Evolutionary conservation across 2,329 filamentous ascomycete species (phyloP).

Genomic region (Colletotrichum sp.): DNA sequence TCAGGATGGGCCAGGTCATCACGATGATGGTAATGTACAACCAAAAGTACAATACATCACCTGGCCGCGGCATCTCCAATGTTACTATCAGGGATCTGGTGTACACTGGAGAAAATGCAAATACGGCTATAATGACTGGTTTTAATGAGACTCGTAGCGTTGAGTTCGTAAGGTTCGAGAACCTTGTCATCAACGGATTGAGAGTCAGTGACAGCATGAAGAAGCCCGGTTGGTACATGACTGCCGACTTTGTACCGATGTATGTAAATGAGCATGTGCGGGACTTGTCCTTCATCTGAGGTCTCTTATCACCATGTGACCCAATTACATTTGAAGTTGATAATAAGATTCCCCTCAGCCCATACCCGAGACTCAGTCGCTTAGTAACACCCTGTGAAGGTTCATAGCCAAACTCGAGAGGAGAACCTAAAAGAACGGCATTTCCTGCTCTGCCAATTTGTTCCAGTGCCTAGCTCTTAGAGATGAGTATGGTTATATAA

Average conservation of each 20-base stretch:
- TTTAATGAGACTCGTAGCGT: slow-evolving; percentile 11
- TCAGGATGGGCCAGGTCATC: slow-evolving; percentile 30
- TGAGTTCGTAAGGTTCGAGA: slow-evolving; percentile 26
- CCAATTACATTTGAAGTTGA: background rate
- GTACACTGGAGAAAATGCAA: slow-evolving; percentile 14
- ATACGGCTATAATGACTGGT: slow-evolving; percentile 23
- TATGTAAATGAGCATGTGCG: slow-evolving; percentile 24
- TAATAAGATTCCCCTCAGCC: background rate
- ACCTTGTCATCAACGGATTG: slow-evolving; percentile 26
- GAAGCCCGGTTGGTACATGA: slow-evolving; percentile 15
- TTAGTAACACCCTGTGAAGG: background rate
- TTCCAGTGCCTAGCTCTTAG: background rate
- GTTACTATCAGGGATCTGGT: slow-evolving; percentile 29
- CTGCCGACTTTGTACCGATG: slow-evolving; percentile 9
- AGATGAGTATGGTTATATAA: background rate
- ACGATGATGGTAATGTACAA: slow-evolving; percentile 36
- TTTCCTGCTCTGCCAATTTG: background rate
- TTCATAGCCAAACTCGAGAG: background rate
- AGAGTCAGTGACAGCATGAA: slow-evolving; percentile 23
- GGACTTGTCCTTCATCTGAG: slow-evolving; percentile 8
- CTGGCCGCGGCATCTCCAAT: slow-evolving; percentile 31
- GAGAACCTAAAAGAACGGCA: fast-evolving
- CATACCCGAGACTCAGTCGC: background rate
- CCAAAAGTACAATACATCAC: slow-evolving; percentile 33
- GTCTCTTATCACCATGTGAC: background rate